phyloP scores from a whole-genome alignment of 2,329 filamentous ascomycete species.

The Xylaria sp. region DNA sequence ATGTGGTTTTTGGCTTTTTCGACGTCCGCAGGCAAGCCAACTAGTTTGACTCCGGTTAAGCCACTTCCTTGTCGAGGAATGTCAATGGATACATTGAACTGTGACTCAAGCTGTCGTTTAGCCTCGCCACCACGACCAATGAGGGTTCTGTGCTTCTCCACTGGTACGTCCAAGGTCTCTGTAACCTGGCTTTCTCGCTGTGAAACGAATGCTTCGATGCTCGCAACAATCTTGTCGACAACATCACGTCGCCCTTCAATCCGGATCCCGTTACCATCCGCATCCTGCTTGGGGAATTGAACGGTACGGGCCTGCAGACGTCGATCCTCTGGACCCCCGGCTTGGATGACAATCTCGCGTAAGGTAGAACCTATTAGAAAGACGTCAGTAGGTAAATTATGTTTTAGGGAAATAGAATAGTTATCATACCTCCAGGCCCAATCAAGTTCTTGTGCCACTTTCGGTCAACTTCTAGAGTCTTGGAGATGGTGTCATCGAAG shows the following conservation, averaged over 20 bases:
- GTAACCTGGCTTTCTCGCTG: conserved; percentile 85
- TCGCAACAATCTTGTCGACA: conserved; percentile 86
- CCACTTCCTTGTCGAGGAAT: conserved; percentile 89
- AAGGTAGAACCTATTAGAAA: conserved; percentile 79
- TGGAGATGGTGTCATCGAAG: conserved; percentile 89
- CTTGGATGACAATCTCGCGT: conserved; percentile 84
- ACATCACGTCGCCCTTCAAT: conserved; percentile 85
- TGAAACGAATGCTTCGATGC: conserved; percentile 83
- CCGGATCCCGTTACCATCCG: conserved; percentile 83
- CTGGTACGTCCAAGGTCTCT: conserved; percentile 81
- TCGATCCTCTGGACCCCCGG: conserved; percentile 88
- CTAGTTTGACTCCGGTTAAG: conserved; percentile 86
- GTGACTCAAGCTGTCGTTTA: conserved; percentile 83
- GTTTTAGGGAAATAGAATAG: background rate
- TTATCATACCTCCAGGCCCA: conserved; percentile 80
- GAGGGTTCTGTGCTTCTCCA: conserved; percentile 87
- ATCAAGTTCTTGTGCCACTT: conserved; percentile 93
- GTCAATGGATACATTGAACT: conserved; percentile 88
- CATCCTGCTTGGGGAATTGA: conserved; percentile 91
- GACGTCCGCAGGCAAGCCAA: conserved; percentile 80
- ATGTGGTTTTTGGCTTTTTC: conserved; percentile 90
- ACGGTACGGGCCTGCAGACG: conserved; percentile 88
- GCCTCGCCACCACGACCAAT: conserved; percentile 93
- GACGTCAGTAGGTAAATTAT: background rate
- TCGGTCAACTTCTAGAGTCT: conserved; percentile 89